Evolutionary conservation across 1,284 basidiomycete genomes (phyloP).

Genomic region (Inonotus hispidus): DNA sequence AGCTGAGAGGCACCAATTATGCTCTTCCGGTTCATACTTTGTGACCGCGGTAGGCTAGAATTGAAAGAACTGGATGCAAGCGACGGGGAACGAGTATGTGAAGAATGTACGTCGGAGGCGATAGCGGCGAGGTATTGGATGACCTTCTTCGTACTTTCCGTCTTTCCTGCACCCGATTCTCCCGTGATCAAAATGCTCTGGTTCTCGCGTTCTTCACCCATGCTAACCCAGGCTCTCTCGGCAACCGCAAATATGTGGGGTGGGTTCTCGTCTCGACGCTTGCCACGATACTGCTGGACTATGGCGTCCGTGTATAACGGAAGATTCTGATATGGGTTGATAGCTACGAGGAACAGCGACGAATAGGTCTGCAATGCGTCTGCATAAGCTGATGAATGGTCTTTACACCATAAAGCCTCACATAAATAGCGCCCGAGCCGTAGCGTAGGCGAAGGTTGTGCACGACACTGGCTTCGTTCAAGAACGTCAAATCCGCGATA

Average conservation of each 20-base stretch:
- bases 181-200: constrained; percentile 98
- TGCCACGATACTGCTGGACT: constrained; percentile 88
- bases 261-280: constrained; percentile 90
- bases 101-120: constrained; percentile 73
- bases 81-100: constrained; percentile 57
- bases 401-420: constrained; percentile 37
- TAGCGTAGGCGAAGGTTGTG: constrained; percentile 93
- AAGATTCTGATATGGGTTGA: constrained; percentile 94
- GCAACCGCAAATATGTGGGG: constrained; percentile 98
- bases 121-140: constrained; percentile 99
- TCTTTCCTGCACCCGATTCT: constrained; percentile 99
- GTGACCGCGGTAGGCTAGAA: constrained; percentile 23
- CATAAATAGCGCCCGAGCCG: constrained; percentile 91
- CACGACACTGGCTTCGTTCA: constrained; percentile 98
- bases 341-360: constrained; percentile 94
- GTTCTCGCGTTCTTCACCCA: constrained; percentile 96
- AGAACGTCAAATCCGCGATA: constrained; percentile 96
- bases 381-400: neutral
- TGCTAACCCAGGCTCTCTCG: constrained; percentile 97
- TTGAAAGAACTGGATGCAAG: constrained; percentile 37
- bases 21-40: constrained; percentile 20
- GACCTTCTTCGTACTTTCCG: constrained; percentile 99
- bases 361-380: constrained; percentile 75
- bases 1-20: constrained; percentile 27
- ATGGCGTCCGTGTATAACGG: constrained; percentile 94